phyloP scores from a whole-genome alignment of 768 basidiomycete genomes.

The Lentinula edodes region DNA sequence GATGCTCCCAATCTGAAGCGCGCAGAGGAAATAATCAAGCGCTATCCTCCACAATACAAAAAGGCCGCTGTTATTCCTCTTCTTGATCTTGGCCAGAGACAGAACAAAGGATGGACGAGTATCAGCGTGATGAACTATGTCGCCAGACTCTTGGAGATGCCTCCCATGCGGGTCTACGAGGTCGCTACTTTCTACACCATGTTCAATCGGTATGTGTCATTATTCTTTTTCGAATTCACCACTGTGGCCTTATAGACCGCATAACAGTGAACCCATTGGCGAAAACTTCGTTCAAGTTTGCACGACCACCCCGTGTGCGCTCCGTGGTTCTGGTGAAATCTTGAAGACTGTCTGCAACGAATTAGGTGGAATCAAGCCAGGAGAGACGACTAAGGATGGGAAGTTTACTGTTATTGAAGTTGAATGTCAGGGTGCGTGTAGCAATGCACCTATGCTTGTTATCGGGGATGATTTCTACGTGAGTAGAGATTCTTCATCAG shows the following conservation, averaged over 20 bases:
- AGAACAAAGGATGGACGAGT: conserved; percentile 98
- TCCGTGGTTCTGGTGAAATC: conserved; percentile 87
- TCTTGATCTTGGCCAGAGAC: conserved; percentile 92
- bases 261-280: conserved; percentile 81
- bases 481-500: conserved; percentile 19
- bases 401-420: conserved; percentile 98
- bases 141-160: conserved; percentile 88
- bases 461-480: conserved; percentile 97
- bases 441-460: conserved; percentile 96
- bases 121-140: conserved; percentile 99
- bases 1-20: conserved; percentile 74
- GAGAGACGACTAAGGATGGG: conserved; percentile 90
- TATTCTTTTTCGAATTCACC: background rate
- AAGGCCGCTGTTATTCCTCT: conserved; percentile 98
- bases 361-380: conserved; percentile 78
- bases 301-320: conserved; percentile 98
- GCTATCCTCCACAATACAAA: conserved; percentile 97
- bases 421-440: conserved; percentile 98
- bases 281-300: conserved; percentile 95
- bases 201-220: conserved; percentile 82
- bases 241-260: background rate
- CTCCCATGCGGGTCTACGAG: conserved; percentile 98
- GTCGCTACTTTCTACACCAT: conserved; percentile 99
- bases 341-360: conserved; percentile 79
- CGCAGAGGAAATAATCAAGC: conserved; percentile 84